phyloP scores from a whole-genome alignment of 208 protist genomes.

The Novymonas esmeraldas region DNA sequence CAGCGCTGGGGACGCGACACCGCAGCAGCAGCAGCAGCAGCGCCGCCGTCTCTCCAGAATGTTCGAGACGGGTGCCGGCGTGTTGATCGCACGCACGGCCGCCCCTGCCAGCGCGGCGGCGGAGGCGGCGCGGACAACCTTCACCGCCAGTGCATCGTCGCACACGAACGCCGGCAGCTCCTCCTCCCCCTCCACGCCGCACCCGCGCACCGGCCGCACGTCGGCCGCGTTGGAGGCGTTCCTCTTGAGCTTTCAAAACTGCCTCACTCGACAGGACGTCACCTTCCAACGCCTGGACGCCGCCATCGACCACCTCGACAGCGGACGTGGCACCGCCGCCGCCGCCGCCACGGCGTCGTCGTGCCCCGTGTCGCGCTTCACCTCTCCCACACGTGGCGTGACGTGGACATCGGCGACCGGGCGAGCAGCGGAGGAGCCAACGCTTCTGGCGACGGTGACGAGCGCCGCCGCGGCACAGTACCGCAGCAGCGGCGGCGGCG shows the following conservation, averaged over 20 bases:
- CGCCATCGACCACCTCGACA: neutral
- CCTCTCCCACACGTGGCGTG: too few relatives aligned
- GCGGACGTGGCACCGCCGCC: neutral
- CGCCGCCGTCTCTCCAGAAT: neutral
- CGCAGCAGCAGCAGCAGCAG: neutral
- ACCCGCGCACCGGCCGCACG: neutral
- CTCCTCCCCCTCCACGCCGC: neutral
- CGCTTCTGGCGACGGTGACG: too few relatives aligned
- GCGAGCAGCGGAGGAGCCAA: too few relatives aligned
- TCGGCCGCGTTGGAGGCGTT: constrained; percentile 27
- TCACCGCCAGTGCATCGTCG: neutral
- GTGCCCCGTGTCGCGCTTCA: neutral
- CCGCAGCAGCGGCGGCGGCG: neutral
- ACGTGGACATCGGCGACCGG: too few relatives aligned
- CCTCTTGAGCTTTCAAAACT: constrained; percentile 25
- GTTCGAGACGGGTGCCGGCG: neutral
- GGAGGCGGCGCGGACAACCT: too few relatives aligned
- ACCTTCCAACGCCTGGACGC: constrained; percentile 16
- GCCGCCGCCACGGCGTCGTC: neutral
- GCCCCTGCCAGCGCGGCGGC: neutral
- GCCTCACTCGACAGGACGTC: constrained; percentile 22
- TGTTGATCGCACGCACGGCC: too few relatives aligned
- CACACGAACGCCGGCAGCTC: neutral
- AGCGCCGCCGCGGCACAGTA: too few relatives aligned
- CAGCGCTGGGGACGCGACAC: neutral